Evolutionary conservation across 1,139 yeast species (phyloP).

Genomic region (Geotrichum candidum): DNA sequence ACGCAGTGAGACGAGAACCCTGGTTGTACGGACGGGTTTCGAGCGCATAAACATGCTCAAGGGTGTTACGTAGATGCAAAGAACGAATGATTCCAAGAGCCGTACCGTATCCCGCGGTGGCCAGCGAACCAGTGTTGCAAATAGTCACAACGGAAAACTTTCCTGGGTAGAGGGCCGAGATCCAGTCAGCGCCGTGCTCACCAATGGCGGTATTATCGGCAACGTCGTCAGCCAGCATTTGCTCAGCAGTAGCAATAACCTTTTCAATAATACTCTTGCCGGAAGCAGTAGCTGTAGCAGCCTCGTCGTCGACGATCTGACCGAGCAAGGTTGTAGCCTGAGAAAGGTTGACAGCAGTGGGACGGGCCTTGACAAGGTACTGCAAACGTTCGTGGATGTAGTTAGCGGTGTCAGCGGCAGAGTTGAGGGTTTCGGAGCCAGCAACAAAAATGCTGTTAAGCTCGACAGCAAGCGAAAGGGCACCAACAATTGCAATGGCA

Average conservation of each 20-base stretch:
- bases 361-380: slow-evolving; percentile 70
- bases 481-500: slow-evolving; percentile 94
- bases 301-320: slow-evolving; percentile 21
- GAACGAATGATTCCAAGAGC: slow-evolving; percentile 89
- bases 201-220: slow-evolving; percentile 74
- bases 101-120: slow-evolving; percentile 96
- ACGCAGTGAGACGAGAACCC: slow-evolving; percentile 90
- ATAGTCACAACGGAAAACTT: slow-evolving; percentile 74
- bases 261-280: slow-evolving; percentile 27
- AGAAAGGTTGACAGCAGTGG: slow-evolving; percentile 90
- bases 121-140: slow-evolving; percentile 59
- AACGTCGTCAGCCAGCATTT: slow-evolving; percentile 68
- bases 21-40: slow-evolving; percentile 97
- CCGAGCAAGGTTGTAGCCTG: slow-evolving; percentile 67
- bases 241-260: slow-evolving; percentile 49
- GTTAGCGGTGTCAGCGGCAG: slow-evolving; percentile 18
- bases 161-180: slow-evolving; percentile 31
- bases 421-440: neutral
- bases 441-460: slow-evolving; percentile 27
- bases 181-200: slow-evolving; percentile 69
- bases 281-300: neutral
- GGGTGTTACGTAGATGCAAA: slow-evolving; percentile 39
- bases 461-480: slow-evolving; percentile 76
- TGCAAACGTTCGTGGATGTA: slow-evolving; percentile 45
- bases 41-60: slow-evolving; percentile 73